Base-by-base conservation (phyloP, 805 yeast species). In the Spathaspora arborariae region DNA sequence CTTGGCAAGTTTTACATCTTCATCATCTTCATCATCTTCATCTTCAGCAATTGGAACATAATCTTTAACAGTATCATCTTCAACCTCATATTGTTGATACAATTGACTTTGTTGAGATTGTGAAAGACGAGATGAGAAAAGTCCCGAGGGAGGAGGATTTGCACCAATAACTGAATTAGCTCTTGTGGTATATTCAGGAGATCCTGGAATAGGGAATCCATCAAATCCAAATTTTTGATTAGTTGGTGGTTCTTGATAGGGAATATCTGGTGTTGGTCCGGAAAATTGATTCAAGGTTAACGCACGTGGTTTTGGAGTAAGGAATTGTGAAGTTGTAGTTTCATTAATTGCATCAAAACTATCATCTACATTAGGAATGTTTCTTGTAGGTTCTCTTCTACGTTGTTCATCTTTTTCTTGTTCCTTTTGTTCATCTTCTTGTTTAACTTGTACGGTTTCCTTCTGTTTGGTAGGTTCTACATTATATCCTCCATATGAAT, bases 1-100 rank as follows among this genome's bases (percentile, higher is more conserved):
- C 39, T 64, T 48, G 33, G 50, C 54, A 38, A 65, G 72, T n/a
- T 64, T 68, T 38, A 68, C 68, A 37, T 74, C 79, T 26, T 74
- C 79, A 16, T 73, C 79, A 15, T 73, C 79, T 1, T 78, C 83
- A 38, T 62, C 74, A 13, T 72, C n/a, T n/a, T n/a, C 74, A 44
- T 72, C 76, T 41, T 70, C 75, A 1, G 62, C 70, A 1, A 68
- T 60, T 2, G 76, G 74, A 19, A 70, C 61, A 46, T 71, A 72
- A 46, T 68, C 76, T 36, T 59, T 53, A 9, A 72, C 77, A 0
- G 75, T 70, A 49, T 72, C 77, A 51, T 72, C 77, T 42, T 64
- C 62, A 21, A 72, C 76, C 48, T 71, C 75, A 45, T 72, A 72
- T 44, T 72, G 75, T 50, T 70, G 74, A 52, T 71, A 71, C 57